A percentile compares a stretch with the other conserved stretches of the same genome.
These are phyloP conservation scores for Marasmius fiardii DNA, from an alignment of 1,284 basidiomycete species.

Conservation along the genomic window DNA sequence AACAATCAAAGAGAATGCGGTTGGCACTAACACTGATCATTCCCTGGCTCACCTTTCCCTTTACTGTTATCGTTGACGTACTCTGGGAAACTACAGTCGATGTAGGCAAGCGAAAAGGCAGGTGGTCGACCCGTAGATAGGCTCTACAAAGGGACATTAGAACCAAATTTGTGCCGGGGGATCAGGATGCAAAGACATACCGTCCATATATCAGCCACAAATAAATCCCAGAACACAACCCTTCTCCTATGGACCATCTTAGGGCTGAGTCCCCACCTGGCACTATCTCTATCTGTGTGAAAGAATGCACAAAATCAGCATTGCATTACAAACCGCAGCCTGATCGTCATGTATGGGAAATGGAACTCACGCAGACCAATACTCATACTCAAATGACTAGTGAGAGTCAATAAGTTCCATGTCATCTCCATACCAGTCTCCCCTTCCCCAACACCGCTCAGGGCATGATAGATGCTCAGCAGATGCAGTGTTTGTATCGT, in stretches of 20 bases:
- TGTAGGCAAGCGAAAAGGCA: constrained; percentile 52
- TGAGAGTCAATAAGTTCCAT: constrained; percentile 55
- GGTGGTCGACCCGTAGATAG: constrained; percentile 63
- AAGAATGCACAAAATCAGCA: constrained; percentile 6
- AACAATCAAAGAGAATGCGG: constrained; percentile 5
- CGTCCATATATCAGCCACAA: constrained; percentile 48
- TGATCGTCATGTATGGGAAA: constrained; percentile 34
- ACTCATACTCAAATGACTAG: constrained; percentile 55
- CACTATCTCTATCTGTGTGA: constrained; percentile 52
- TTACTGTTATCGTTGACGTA: constrained; percentile 24
- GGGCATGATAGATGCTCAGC: constrained; percentile 50
- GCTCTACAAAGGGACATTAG: constrained; percentile 32
- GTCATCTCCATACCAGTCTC: constrained; percentile 58
- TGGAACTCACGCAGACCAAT: constrained; percentile 1
- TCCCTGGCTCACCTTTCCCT: constrained; percentile 22
- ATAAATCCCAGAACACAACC: constrained; percentile 57
- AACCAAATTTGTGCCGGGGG: background rate
- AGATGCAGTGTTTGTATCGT: constrained; percentile 64
- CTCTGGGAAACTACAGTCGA: constrained; percentile 53
- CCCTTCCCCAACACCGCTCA: constrained; percentile 29
- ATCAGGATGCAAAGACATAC: constrained; percentile 25
- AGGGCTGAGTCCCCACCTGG: constrained; percentile 48
- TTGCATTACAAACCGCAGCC: background rate
- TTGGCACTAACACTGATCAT: constrained; percentile 24
- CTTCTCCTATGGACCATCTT: constrained; percentile 52